These are phyloP conservation scores for Myxozyma sirexii DNA, from an alignment of 805 yeast species.

Conservation along the genomic window DNA sequence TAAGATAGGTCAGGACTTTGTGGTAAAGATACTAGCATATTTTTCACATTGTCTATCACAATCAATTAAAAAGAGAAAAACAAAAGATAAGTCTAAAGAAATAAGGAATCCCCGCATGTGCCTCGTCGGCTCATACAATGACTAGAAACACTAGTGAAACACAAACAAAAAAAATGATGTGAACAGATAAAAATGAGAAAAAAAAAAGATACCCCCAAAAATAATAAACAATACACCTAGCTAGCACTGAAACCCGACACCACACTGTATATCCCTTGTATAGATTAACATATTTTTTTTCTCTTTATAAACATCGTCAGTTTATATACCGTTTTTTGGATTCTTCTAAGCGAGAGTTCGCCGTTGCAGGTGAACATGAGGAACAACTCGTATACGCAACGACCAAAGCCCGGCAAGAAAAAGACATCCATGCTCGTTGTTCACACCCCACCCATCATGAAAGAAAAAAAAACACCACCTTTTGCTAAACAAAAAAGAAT, in stretches of 20 bases:
- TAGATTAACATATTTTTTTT: background rate
- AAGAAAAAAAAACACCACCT: background rate
- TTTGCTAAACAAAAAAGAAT: conserved; percentile 6
- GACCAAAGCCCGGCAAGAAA: no score
- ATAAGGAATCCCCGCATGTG: no score
- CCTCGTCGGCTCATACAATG: conserved; percentile 16
- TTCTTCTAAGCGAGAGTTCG: background rate
- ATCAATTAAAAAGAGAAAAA: conserved; percentile 10
- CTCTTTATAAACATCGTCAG: background rate
- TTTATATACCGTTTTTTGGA: background rate
- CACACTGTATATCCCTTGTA: conserved; percentile 5
- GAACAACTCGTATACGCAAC: no score
- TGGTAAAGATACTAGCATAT: no score
- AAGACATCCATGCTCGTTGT: background rate
- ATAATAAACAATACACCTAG: conserved; percentile 1
- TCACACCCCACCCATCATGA: background rate
- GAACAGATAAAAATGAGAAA: background rate
- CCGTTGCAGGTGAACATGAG: no score
- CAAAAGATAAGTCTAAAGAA: background rate
- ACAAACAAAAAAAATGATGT: background rate
- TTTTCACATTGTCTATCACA: conserved; percentile 12
- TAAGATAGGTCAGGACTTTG: no score
- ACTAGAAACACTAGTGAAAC: no score
- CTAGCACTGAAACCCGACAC: conserved; percentile 4
- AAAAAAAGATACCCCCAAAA: conserved; percentile 6